These are phyloP conservation scores for Volutella citrinella DNA, from an alignment of 2,329 filamentous ascomycete species.

Conservation along the genomic window DNA sequence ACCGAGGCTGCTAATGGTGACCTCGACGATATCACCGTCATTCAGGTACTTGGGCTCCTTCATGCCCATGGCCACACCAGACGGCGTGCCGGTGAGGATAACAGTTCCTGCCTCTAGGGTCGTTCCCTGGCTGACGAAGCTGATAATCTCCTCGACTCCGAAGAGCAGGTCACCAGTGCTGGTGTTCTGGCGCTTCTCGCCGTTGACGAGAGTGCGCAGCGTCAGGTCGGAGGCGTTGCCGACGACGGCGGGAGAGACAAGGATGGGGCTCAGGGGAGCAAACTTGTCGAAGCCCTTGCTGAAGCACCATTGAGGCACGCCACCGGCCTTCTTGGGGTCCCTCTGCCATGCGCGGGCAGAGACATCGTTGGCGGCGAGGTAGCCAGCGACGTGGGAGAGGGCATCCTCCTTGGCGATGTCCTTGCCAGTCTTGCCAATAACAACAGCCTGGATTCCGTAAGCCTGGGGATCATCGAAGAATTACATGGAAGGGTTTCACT, in stretches of 20 bases:
- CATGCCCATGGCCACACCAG: slow-evolving; percentile 46
- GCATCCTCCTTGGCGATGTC: slow-evolving; percentile 45
- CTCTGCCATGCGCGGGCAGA: slow-evolving; percentile 51
- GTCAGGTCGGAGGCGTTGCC: slow-evolving; percentile 26
- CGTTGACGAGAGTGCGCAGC: slow-evolving; percentile 45
- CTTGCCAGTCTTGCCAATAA: slow-evolving; percentile 53
- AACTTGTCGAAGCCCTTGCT: slow-evolving; percentile 55
- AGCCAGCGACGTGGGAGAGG: slow-evolving; percentile 46
- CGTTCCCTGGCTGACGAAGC: slow-evolving; percentile 45
- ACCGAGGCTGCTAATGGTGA: slow-evolving; percentile 37
- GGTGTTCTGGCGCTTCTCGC: slow-evolving; percentile 46
- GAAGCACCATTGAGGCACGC: slow-evolving; percentile 50
- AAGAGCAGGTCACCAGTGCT: slow-evolving; percentile 50
- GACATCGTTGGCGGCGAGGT: slow-evolving; percentile 48
- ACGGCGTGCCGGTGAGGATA: slow-evolving; percentile 46
- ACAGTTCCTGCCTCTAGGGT: slow-evolving; percentile 50
- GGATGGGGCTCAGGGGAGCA: slow-evolving; percentile 51
- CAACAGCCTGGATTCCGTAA: slow-evolving; percentile 36
- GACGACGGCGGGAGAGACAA: slow-evolving; percentile 30
- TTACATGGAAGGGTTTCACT: not conserved
- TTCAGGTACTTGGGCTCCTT: slow-evolving; percentile 41
- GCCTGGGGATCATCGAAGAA: not conserved
- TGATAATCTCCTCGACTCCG: slow-evolving; percentile 42
- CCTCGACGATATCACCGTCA: slow-evolving; percentile 41
- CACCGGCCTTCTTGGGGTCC: slow-evolving; percentile 42